Percentiles rank a stretch among this genome's conserved stretches.
These are phyloP conservation scores for Penicillium bialowiezense DNA, from an alignment of 495 filamentous ascomycete species.

Conservation along the genomic window DNA sequence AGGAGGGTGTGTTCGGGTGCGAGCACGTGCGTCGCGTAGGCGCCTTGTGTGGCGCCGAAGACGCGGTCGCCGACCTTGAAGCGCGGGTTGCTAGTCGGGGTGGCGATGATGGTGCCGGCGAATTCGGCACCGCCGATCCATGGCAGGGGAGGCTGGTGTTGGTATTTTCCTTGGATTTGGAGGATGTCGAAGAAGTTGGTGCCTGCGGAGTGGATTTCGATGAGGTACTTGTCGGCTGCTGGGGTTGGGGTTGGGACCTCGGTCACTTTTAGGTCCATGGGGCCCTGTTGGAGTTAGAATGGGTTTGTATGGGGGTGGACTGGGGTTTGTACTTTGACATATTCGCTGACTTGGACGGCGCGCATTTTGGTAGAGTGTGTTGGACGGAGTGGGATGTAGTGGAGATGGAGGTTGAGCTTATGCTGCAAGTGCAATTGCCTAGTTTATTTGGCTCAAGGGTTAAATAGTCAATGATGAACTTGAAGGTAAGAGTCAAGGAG, in stretches of 20 bases:
- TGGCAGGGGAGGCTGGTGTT: constrained; percentile 68
- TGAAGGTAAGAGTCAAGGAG: background rate
- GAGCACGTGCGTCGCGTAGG: constrained; percentile 73
- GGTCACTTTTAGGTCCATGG: constrained; percentile 71
- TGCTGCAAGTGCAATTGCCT: no score
- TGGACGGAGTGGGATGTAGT: background rate
- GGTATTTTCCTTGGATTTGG: constrained; percentile 80
- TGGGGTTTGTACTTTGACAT: constrained; percentile 64
- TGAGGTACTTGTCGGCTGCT: constrained; percentile 71
- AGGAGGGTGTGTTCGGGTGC: constrained; percentile 64
- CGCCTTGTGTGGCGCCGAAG: constrained; percentile 84
- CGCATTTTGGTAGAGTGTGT: constrained; percentile 56
- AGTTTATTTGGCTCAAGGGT: background rate
- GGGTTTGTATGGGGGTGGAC: background rate
- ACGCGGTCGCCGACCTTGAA: constrained; percentile 78
- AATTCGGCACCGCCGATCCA: constrained; percentile 90
- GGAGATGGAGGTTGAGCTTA: background rate
- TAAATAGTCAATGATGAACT: background rate
- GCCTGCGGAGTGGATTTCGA: constrained; percentile 82
- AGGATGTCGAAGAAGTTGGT: constrained; percentile 96
- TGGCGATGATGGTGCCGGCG: constrained; percentile 68
- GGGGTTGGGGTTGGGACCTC: constrained; percentile 71
- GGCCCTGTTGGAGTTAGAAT: constrained; percentile 53
- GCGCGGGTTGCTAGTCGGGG: constrained; percentile 49
- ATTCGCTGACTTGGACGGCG: constrained; percentile 77